Conservation (phyloP, 176 grass and related monocot species). For the Typha latifolia region DNA sequence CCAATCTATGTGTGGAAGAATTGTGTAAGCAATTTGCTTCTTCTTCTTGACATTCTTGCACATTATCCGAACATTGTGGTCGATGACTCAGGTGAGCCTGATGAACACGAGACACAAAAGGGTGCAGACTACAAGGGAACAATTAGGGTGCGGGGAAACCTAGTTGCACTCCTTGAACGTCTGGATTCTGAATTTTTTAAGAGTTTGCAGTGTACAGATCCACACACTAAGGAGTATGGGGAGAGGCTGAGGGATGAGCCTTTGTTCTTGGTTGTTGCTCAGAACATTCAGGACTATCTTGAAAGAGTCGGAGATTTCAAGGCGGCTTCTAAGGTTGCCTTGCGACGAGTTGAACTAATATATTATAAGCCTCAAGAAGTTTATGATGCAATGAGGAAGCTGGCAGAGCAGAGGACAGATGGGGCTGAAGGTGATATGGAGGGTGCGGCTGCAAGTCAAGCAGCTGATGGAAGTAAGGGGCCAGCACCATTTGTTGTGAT, state of each 20-base stretch:
- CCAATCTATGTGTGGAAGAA: conserved; percentile 86
- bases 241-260: conserved; percentile 93
- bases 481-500: conserved; percentile 61
- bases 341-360: conserved; percentile 70
- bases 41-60: conserved; percentile 86
- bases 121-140: conserved; percentile 54
- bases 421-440: conserved; percentile 43
- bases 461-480: conserved; percentile 32
- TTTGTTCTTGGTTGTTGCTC: conserved; percentile 76
- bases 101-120: conserved; percentile 77
- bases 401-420: conserved; percentile 43
- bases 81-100: conserved; percentile 55
- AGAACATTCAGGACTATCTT: conserved; percentile 87
- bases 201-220: conserved; percentile 75
- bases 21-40: conserved; percentile 80
- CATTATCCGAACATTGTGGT: conserved; percentile 89
- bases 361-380: conserved; percentile 99
- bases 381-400: conserved; percentile 83
- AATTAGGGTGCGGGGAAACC: conserved; percentile 68
- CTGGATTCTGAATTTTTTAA: conserved; percentile 89
- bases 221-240: conserved; percentile 85
- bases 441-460: conserved; percentile 25
- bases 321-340: conserved; percentile 70
- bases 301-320: conserved; percentile 59
- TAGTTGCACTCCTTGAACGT: conserved; percentile 85